Evolutionary conservation across 257 asterid genomes (phyloP).

Genomic region (Gentiana dahurica): DNA sequence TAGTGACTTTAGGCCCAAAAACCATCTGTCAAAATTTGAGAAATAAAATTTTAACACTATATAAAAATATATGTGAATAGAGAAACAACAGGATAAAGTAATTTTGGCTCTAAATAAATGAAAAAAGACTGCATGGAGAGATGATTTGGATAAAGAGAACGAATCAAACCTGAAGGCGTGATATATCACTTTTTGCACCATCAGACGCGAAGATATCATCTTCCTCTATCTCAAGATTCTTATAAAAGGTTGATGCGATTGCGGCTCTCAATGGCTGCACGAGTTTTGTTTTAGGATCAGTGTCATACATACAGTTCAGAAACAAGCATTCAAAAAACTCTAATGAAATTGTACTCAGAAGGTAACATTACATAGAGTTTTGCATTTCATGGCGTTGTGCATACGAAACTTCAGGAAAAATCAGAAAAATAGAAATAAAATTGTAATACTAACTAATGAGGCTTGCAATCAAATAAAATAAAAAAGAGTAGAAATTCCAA

Average conservation of each 20-base stretch:
- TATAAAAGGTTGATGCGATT: constrained; percentile 76
- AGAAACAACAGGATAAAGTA: background rate
- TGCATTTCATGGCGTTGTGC: no score
- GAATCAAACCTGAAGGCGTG: constrained; percentile 76
- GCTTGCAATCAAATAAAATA: background rate
- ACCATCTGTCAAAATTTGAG: constrained; percentile 53
- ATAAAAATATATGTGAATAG: background rate
- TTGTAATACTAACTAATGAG: background rate
- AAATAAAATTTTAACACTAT: background rate
- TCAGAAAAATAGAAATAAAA: background rate
- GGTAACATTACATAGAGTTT: no score
- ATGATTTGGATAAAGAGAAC: background rate
- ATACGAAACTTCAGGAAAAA: no score
- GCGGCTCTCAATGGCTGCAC: constrained; percentile 74
- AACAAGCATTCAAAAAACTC: no score
- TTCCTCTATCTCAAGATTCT: constrained; percentile 76
- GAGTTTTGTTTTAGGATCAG: background rate
- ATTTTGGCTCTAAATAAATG: background rate
- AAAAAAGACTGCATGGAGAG: no score
- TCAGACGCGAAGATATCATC: constrained; percentile 93
- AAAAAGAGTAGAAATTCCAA: background rate
- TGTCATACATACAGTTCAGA: no score
- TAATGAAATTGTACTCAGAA: no score
- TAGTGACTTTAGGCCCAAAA: constrained; percentile 80
- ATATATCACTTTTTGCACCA: constrained; percentile 99